Conservation (phyloP, 176 grass and related monocot species). For the Paspalum notatum region DNA sequence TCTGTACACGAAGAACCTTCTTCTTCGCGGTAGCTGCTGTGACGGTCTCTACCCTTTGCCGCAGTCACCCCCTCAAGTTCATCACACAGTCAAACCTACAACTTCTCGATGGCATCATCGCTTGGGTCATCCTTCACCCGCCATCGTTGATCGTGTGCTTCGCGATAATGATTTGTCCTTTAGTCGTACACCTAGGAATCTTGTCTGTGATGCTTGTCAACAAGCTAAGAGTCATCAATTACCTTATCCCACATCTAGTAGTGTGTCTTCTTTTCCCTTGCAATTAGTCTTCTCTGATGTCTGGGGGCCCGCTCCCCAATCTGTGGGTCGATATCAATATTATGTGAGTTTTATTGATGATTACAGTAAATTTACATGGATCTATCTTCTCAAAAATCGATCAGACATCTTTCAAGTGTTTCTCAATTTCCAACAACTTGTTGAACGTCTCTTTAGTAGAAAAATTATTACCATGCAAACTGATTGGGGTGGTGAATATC, state of each 20-base stretch:
- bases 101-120: neutral
- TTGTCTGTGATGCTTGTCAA: neutral
- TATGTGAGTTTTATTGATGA: neutral
- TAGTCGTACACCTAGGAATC: neutral
- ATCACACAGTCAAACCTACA: too few relatives aligned
- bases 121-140: neutral
- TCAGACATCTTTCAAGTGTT: neutral
- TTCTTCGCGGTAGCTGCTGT: neutral
- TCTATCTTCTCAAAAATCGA: neutral
- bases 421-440: too few relatives aligned
- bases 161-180: neutral
- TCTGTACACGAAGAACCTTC: neutral
- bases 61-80: neutral
- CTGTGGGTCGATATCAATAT: neutral
- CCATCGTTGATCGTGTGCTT: neutral
- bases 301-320: neutral
- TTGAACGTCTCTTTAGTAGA: too few relatives aligned
- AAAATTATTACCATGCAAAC: too few relatives aligned
- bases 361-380: neutral
- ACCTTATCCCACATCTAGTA: too few relatives aligned
- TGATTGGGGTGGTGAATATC: too few relatives aligned
- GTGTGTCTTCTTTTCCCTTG: neutral
- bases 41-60: neutral
- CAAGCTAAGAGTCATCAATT: neutral
- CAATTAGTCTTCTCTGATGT: neutral